Evolutionary conservation across 768 basidiomycete species (phyloP).

Genomic region (Dendrothele bispora): DNA sequence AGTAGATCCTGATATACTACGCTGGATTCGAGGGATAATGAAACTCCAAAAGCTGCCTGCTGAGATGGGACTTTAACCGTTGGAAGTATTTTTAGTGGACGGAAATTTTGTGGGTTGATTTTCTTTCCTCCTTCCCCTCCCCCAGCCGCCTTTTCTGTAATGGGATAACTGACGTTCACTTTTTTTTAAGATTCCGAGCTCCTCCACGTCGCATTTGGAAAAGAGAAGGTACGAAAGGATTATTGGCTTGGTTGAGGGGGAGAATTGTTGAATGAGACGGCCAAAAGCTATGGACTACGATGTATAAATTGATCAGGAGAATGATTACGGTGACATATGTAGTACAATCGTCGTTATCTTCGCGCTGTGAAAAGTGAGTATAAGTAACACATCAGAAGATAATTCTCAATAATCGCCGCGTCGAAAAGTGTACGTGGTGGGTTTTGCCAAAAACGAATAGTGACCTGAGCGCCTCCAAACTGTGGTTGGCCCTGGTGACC

Average conservation of each 20-base stretch:
- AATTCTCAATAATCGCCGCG: too few relatives aligned
- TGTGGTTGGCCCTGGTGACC: too few relatives aligned
- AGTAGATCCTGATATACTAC: too few relatives aligned
- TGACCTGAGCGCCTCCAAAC: too few relatives aligned
- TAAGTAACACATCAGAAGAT: too few relatives aligned
- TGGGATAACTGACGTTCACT: background rate
- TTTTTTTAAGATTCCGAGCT: slow-evolving; percentile 64
- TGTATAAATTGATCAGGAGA: too few relatives aligned
- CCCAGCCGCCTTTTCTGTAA: background rate
- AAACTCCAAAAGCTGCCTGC: slow-evolving; percentile 67
- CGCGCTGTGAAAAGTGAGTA: too few relatives aligned
- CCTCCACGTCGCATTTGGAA: slow-evolving; percentile 84
- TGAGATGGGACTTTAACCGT: slow-evolving; percentile 69
- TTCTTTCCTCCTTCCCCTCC: background rate
- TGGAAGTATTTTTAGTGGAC: slow-evolving; percentile 83
- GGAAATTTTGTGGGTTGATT: slow-evolving; percentile 77
- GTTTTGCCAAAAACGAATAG: too few relatives aligned
- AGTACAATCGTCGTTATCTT: too few relatives aligned
- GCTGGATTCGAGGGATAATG: slow-evolving; percentile 80
- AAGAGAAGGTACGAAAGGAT: slow-evolving; percentile 79
- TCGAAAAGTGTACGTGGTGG: too few relatives aligned
- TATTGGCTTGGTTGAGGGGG: slow-evolving; percentile 76
- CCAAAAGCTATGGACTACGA: too few relatives aligned
- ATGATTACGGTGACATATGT: too few relatives aligned
- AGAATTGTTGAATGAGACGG: slow-evolving; percentile 58